Evolutionary conservation across 2,329 filamentous ascomycete genomes (phyloP).

Genomic region (Colletotrichum sp.): DNA sequence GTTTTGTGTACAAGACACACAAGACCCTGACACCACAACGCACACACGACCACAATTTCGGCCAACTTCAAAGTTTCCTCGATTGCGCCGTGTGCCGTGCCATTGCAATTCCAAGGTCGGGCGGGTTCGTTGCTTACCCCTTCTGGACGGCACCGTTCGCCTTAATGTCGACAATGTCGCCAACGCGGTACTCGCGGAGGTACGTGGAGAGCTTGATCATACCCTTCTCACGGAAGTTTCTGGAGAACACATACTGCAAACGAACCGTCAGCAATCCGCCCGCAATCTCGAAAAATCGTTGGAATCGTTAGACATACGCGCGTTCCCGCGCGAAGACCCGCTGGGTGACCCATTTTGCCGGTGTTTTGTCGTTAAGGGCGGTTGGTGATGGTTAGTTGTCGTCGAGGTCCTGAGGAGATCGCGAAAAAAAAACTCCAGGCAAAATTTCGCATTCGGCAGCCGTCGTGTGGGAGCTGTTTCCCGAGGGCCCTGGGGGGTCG

Average conservation of each 20-base stretch:
- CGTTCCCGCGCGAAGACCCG: conserved; percentile 86
- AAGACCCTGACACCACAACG: background rate
- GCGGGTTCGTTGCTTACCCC: conserved; percentile 68
- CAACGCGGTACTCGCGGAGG: conserved; percentile 94
- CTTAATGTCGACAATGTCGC: conserved; percentile 99
- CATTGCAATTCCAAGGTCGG: background rate
- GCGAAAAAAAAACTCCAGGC: background rate
- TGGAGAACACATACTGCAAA: conserved; percentile 84
- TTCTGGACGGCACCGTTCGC: conserved; percentile 98
- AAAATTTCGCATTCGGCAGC: background rate
- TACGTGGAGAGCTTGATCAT: conserved; percentile 94
- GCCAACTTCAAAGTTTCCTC: background rate
- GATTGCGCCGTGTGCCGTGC: conserved; percentile 4
- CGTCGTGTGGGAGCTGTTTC: background rate
- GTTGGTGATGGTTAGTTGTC: conserved; percentile 12
- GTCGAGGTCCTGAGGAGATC: background rate
- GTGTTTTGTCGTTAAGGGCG: conserved; percentile 24
- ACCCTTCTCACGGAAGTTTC: conserved; percentile 94
- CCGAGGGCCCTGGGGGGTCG: background rate
- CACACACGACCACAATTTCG: background rate
- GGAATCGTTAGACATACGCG: conserved; percentile 63
- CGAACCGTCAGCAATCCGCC: conserved; percentile 34
- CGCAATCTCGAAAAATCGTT: conserved; percentile 1
- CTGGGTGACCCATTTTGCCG: conserved; percentile 82
- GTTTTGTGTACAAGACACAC: background rate